phyloP scores from a whole-genome alignment of 1,139 yeast genomes.

The Hansenula sp. region DNA sequence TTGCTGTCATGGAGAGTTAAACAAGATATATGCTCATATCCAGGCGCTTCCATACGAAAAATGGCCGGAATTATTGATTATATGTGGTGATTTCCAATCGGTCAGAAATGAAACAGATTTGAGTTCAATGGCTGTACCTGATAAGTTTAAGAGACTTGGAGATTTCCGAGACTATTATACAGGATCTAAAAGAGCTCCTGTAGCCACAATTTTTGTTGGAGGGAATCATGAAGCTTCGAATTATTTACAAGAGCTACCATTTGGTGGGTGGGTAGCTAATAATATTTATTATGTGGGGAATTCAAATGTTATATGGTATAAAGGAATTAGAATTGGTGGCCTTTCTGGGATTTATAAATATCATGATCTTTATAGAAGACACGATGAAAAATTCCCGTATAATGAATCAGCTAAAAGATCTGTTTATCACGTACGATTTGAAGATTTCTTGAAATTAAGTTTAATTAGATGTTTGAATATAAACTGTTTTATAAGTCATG shows the following conservation, averaged over 20 bases:
- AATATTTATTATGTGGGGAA: conserved; percentile 87
- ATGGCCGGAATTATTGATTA: conserved; percentile 61
- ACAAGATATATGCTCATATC: conserved; percentile 48
- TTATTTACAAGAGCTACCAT: conserved; percentile 66
- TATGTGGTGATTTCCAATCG: conserved; percentile 82
- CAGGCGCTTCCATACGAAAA: conserved; percentile 13
- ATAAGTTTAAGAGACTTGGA: conserved; percentile 56
- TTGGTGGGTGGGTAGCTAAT: conserved; percentile 95
- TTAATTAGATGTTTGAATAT: conserved; percentile 32
- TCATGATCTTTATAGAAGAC: conserved; percentile 36
- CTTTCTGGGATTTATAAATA: conserved; percentile 78
- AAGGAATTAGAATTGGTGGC: conserved; percentile 76
- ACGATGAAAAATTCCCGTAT: conserved; percentile 48
- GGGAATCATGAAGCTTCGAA: conserved; percentile 94
- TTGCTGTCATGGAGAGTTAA: conserved; percentile 87
- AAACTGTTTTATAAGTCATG: conserved; percentile 74
- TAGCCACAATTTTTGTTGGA: conserved; percentile 79
- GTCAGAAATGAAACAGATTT: conserved; percentile 63
- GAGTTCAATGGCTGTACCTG: conserved; percentile 52
- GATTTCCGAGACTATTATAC: conserved; percentile 74
- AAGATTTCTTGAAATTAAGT: conserved; percentile 55
- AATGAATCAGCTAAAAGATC: conserved; percentile 43
- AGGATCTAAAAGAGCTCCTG: conserved; percentile 63
- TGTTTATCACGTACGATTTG: conserved; percentile 71
- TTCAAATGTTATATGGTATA: conserved; percentile 67